Conservation (phyloP, 495 filamentous ascomycete species). For the Aspergillus funiculosus region DNA sequence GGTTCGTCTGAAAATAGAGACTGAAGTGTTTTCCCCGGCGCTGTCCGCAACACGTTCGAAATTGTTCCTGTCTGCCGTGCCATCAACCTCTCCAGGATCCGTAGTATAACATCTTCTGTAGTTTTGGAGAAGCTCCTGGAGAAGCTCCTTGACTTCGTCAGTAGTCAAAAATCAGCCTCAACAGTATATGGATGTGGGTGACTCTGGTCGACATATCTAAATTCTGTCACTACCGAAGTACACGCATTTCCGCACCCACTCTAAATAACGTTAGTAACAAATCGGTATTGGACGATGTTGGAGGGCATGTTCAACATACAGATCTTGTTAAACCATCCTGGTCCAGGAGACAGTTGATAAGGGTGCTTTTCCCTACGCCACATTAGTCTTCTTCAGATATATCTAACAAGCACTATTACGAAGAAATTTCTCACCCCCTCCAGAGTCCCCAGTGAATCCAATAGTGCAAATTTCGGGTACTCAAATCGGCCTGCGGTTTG, state of each 20-base stretch:
- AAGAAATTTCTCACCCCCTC: not conserved
- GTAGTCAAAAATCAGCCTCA: not conserved
- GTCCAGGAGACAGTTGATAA: slow-evolving; percentile 29
- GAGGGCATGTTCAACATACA: slow-evolving; percentile 9
- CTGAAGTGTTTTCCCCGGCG: not conserved
- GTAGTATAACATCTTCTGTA: not conserved
- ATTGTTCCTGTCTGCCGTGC: not conserved
- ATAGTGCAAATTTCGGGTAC: slow-evolving; percentile 9
- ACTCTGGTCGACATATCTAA: not conserved
- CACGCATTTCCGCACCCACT: not conserved
- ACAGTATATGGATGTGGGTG: not conserved
- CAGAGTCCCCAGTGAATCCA: slow-evolving; percentile 13
- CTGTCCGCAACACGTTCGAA: not conserved
- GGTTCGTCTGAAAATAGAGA: not conserved
- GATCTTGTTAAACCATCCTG: slow-evolving; percentile 18
- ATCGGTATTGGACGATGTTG: not conserved
- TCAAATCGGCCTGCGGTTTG: not conserved
- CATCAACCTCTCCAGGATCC: not conserved
- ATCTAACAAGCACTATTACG: not conserved
- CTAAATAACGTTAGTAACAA: not conserved
- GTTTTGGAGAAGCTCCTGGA: not conserved
- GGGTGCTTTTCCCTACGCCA: slow-evolving; percentile 24
- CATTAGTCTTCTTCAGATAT: not conserved
- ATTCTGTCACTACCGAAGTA: not conserved
- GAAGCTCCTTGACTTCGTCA: not conserved